Evolutionary conservation across 768 basidiomycete species (phyloP), one percentile per base, ranked within the genome.

Genomic region (Hypsizygus marmoreus): DNA sequence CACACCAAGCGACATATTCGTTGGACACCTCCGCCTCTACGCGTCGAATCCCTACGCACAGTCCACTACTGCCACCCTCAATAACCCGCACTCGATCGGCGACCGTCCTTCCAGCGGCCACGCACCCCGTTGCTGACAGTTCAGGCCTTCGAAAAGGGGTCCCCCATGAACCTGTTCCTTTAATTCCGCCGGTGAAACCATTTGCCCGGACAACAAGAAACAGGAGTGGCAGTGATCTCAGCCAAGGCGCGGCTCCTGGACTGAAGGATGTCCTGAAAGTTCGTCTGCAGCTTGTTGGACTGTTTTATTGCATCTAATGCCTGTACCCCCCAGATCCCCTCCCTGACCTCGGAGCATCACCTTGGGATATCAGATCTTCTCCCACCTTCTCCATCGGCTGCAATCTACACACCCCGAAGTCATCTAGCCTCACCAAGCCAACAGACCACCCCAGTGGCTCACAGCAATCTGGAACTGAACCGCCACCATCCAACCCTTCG

Each of bases 241-340:
- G 47, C 20, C 67, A 45, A 61, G 72, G 44, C 59, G 68, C 70
- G 19, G 64, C 81, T 0, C 83, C 84, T 1, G 84, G 81, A 3
- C 66, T 88, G 24, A 88, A 83, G 58, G 86, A 90, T 57, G 82
- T 86, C 13, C 64, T 88, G 20, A 88, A 88, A 79, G 86, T 84
- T 61, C 34, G 45, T 47, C 8, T 36, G 24, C 31, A 12, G 10
- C 45, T 35, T 24, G 14, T 17, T 9, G 36, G 14, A n/a, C 48
- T 24, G 30, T 44, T 44, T 22, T 30, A 4, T 28, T 19, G 6
- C 2, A 38, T 43, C 28, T 24, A n/a, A 38, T 19, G 10, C n/a
- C 19, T 26, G 47, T 46, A 38, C 33, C 43, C 12, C 25, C 4
- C 46, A 88, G 85, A 77, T 84, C 32, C 84, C 86, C 0, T 78